Evolutionary conservation across 345 rosid species (phyloP).

Genomic region (Gossypium longicalyx): DNA sequence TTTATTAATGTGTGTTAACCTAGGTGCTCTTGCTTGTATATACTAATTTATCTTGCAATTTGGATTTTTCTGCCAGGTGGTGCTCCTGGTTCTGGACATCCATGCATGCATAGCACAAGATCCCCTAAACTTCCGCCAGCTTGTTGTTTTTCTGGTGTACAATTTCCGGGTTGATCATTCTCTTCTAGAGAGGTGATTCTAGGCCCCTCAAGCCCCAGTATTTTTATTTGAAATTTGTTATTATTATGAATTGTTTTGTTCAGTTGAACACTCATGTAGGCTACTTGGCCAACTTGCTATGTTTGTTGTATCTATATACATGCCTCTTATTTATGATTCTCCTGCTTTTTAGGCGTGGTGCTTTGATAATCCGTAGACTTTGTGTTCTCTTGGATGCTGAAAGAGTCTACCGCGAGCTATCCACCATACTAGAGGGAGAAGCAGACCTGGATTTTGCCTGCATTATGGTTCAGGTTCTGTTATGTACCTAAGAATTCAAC

Average conservation of each 20-base stretch:
- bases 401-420: slow-evolving; percentile 84
- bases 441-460: slow-evolving; percentile 92
- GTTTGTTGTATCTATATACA: slow-evolving; percentile 8
- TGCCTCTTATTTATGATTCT: slow-evolving; percentile 5
- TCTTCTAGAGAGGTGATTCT: slow-evolving; percentile 80
- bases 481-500: slow-evolving; percentile 14
- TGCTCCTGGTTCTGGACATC: slow-evolving; percentile 91
- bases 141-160: slow-evolving; percentile 82
- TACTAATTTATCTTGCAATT: slow-evolving; percentile 5
- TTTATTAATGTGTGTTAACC: background rate
- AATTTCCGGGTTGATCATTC: slow-evolving; percentile 79
- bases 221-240: background rate
- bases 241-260: background rate
- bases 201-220: background rate
- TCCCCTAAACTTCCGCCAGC: slow-evolving; percentile 81
- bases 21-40: background rate
- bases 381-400: slow-evolving; percentile 96
- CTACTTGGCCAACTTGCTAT: background rate
- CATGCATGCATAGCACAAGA: slow-evolving; percentile 99
- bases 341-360: slow-evolving; percentile 75
- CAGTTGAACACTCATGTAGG: background rate
- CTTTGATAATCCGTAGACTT: slow-evolving; percentile 86
- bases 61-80: slow-evolving; percentile 52
- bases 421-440: slow-evolving; percentile 92
- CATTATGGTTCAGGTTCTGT: slow-evolving; percentile 93